Evolutionary conservation across 768 basidiomycete species (phyloP).

Genomic region (Termitomyces sp.): DNA sequence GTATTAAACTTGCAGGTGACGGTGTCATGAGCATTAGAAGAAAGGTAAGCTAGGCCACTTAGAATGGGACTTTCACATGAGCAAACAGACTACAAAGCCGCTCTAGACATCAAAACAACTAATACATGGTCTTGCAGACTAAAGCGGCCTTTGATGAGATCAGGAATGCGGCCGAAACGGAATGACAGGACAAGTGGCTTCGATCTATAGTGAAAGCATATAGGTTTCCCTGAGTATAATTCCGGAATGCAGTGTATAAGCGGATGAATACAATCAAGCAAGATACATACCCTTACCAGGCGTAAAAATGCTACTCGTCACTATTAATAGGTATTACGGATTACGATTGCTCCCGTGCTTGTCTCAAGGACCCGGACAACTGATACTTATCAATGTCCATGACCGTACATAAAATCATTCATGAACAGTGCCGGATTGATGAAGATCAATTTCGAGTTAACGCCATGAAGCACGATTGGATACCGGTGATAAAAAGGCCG

Average conservation of each 20-base stretch:
- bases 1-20: conserved; percentile 36
- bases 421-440: conserved; percentile 20
- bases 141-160: conserved; percentile 25
- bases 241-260: conserved; percentile 15
- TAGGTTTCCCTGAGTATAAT: conserved; percentile 23
- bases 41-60: not conserved
- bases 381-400: conserved; percentile 46
- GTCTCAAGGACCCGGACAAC: conserved; percentile 48
- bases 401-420: conserved; percentile 37
- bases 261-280: not conserved
- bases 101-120: conserved; percentile 30
- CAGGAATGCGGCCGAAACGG: not conserved
- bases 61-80: conserved; percentile 17
- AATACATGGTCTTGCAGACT: conserved; percentile 28
- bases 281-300: conserved; percentile 25
- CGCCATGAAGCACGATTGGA: conserved; percentile 19
- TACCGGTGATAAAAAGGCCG: conserved; percentile 31
- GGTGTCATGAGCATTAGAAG: conserved; percentile 31
- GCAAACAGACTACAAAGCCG: conserved; percentile 17
- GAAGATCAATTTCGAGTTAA: not conserved
- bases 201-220: conserved; percentile 26
- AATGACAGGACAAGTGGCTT: not conserved
- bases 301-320: conserved; percentile 41
- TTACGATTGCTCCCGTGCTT: conserved; percentile 35
- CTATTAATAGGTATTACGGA: conserved; percentile 7